These are phyloP conservation scores for Aspergillus uvarum DNA, from an alignment of 2,329 filamentous ascomycete genomes.

Conservation along the genomic window DNA sequence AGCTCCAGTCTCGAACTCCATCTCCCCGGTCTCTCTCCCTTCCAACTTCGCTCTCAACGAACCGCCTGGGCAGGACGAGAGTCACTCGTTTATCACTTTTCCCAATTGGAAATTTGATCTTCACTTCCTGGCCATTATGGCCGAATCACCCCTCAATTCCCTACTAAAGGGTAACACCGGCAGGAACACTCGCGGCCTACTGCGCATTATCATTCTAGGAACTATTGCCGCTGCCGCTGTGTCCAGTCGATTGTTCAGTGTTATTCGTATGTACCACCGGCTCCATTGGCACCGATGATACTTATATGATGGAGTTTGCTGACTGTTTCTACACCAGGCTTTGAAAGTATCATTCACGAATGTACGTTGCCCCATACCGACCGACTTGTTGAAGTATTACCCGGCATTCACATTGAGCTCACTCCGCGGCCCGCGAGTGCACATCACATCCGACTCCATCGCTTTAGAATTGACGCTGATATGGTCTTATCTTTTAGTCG, in stretches of 20 bases:
- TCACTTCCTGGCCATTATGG: constrained; percentile 44
- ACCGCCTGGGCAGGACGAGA: constrained; percentile 15
- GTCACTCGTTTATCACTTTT: constrained; percentile 28
- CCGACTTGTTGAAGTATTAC: constrained; percentile 14
- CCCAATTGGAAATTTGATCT: constrained; percentile 32
- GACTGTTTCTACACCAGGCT: constrained; percentile 56
- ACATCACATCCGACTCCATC: not conserved
- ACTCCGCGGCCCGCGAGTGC: not conserved
- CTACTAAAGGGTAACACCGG: constrained; percentile 77
- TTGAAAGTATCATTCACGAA: constrained; percentile 99
- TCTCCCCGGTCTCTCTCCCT: constrained; percentile 24
- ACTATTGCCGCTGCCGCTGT: constrained; percentile 90
- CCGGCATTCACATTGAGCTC: not conserved
- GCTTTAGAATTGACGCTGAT: constrained; percentile 20
- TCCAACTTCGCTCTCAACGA: constrained; percentile 24
- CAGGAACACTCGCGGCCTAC: constrained; percentile 77
- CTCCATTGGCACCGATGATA: not conserved
- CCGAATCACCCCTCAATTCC: constrained; percentile 50
- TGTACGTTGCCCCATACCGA: constrained; percentile 59
- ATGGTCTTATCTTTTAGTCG: constrained; percentile 61
- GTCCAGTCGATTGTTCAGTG: constrained; percentile 92
- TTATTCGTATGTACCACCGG: constrained; percentile 74
- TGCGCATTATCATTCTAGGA: constrained; percentile 84
- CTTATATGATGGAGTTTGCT: constrained; percentile 9
- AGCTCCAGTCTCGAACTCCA: constrained; percentile 28